Conservation (phyloP, 2,329 filamentous ascomycete genomes). For the Cytospora piceae region DNA sequence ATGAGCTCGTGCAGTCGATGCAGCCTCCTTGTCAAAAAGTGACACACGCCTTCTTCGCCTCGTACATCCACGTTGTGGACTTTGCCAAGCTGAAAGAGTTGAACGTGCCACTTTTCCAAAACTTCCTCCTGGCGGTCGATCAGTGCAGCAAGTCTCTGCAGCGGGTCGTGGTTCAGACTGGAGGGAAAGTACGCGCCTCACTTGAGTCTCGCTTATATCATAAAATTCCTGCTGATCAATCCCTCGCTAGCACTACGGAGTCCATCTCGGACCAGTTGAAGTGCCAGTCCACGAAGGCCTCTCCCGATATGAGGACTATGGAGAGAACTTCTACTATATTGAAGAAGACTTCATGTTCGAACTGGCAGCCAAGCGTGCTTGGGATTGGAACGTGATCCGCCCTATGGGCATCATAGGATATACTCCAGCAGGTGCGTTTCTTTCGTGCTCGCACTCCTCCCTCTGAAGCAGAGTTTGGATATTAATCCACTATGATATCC, state of each 20-base stretch:
- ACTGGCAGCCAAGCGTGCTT: slow-evolving; percentile 28
- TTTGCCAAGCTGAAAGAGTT: slow-evolving; percentile 24
- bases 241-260: slow-evolving; percentile 49
- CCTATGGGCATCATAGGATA: slow-evolving; percentile 38
- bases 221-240: slow-evolving; percentile 40
- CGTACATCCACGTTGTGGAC: slow-evolving; percentile 28
- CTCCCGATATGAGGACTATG: slow-evolving; percentile 43
- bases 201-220: no score
- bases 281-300: slow-evolving; percentile 49
- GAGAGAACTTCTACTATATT: slow-evolving; percentile 51
- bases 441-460: not conserved
- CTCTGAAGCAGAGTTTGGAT: no score
- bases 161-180: slow-evolving; percentile 28
- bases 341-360: slow-evolving; percentile 47
- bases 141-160: slow-evolving; percentile 16
- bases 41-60: slow-evolving; percentile 30
- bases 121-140: slow-evolving; percentile 27
- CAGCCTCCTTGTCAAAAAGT: slow-evolving; percentile 19
- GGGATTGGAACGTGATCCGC: slow-evolving; percentile 38
- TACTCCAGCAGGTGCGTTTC: slow-evolving; percentile 35
- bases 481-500: not conserved
- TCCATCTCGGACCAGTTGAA: slow-evolving; percentile 49
- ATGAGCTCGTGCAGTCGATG: slow-evolving; percentile 27
- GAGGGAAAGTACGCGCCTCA: slow-evolving; percentile 24
- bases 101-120: slow-evolving; percentile 28